phyloP scores from a whole-genome alignment of 2,329 filamentous ascomycete species.

The Colletotrichum neosansevieriae region DNA sequence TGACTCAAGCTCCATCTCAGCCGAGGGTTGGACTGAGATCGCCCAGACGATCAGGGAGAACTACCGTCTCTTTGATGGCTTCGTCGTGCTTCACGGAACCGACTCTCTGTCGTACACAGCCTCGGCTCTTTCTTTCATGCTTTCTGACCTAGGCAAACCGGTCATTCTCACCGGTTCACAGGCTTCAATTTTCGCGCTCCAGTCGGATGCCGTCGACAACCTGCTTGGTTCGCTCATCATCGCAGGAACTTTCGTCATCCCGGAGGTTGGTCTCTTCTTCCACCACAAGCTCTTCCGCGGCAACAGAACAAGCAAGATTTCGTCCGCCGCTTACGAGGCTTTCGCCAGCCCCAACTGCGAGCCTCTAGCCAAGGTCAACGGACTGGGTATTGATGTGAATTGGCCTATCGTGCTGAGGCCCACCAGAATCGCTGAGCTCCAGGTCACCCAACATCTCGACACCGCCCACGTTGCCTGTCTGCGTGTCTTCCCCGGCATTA shows the following conservation, averaged over 20 bases:
- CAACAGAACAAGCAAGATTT: slow-evolving; percentile 89
- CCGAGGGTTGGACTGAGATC: slow-evolving; percentile 87
- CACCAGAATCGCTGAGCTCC: slow-evolving; percentile 79
- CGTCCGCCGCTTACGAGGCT: slow-evolving; percentile 86
- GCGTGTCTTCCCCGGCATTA: slow-evolving; percentile 92
- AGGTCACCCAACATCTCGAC: slow-evolving; percentile 79
- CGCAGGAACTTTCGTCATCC: slow-evolving; percentile 91
- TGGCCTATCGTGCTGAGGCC: slow-evolving; percentile 84
- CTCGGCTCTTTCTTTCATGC: slow-evolving; percentile 93
- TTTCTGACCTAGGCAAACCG: slow-evolving; percentile 89
- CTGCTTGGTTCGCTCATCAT: slow-evolving; percentile 89
- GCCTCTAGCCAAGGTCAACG: slow-evolving; percentile 84
- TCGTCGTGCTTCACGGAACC: slow-evolving; percentile 91
- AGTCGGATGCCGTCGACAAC: slow-evolving; percentile 93
- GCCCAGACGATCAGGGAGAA: slow-evolving; percentile 84
- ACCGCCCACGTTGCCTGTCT: slow-evolving; percentile 91
- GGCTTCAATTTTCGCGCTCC: slow-evolving; percentile 89
- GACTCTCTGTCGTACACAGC: slow-evolving; percentile 91
- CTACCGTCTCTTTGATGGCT: slow-evolving; percentile 89
- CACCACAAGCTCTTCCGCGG: slow-evolving; percentile 91
- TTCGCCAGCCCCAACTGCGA: slow-evolving; percentile 90
- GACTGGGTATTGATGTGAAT: slow-evolving; percentile 82
- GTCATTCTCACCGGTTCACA: slow-evolving; percentile 88
- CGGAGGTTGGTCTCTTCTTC: slow-evolving; percentile 94
- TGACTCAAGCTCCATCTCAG: slow-evolving; percentile 91